Conservation (phyloP, 345 rosid genomes). For the Chamaenerion angustifolium region DNA sequence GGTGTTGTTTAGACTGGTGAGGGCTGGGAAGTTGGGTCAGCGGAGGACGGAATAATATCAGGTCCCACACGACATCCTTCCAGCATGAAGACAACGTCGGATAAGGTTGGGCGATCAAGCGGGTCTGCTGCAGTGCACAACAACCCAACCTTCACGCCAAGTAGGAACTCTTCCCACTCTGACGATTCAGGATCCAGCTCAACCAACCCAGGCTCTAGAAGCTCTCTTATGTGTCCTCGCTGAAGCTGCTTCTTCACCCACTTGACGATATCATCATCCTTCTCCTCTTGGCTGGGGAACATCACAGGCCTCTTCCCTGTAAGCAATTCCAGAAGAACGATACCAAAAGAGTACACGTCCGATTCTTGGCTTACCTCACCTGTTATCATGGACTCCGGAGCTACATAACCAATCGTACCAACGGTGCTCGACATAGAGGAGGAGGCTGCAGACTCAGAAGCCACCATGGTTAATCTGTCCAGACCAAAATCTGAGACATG, state of each 20-base stretch:
- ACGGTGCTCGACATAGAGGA: constrained; percentile 31
- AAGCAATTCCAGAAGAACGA: constrained; percentile 67
- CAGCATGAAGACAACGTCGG: constrained; percentile 92
- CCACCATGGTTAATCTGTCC: constrained; percentile 27
- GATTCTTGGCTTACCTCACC: constrained; percentile 63
- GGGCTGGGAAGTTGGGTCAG: constrained; percentile 71
- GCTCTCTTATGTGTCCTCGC: constrained; percentile 67
- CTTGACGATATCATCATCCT: constrained; percentile 91
- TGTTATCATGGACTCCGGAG: constrained; percentile 54
- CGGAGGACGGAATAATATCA: constrained; percentile 55
- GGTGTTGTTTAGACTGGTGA: constrained; percentile 63
- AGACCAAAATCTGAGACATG: constrained; percentile 83
- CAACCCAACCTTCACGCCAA: constrained; percentile 88
- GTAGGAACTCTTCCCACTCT: constrained; percentile 94
- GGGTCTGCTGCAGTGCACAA: constrained; percentile 87
- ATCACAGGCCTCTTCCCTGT: constrained; percentile 86
- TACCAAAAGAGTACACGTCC: constrained; percentile 92
- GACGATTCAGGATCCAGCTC: constrained; percentile 94
- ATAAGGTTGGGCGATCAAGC: constrained; percentile 70
- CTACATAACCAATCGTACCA: constrained; percentile 71
- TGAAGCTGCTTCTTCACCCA: constrained; percentile 97
- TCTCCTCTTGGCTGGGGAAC: constrained; percentile 70
- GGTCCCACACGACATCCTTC: constrained; percentile 96
- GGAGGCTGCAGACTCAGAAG: constrained; percentile 32
- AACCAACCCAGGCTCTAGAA: constrained; percentile 78